Conservation (phyloP, 768 basidiomycete species). For the Panaeolus papilionaceus region DNA sequence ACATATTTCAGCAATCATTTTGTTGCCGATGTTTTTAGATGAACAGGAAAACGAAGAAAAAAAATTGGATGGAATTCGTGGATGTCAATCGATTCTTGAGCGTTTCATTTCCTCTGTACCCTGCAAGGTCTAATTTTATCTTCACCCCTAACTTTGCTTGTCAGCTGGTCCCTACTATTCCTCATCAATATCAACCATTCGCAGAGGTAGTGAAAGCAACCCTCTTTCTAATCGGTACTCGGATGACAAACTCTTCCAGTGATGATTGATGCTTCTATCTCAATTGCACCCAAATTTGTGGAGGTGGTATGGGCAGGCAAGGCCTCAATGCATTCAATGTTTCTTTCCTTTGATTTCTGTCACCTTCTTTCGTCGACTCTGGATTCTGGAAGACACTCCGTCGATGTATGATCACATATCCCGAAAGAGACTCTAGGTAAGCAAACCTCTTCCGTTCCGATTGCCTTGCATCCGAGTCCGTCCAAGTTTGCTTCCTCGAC, state of each 20-base stretch:
- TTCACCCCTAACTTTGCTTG: background rate
- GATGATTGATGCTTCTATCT: background rate
- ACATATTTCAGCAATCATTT: background rate
- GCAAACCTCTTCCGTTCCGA: slow-evolving; percentile 9
- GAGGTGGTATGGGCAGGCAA: background rate
- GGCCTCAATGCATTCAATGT: background rate
- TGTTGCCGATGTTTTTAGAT: background rate
- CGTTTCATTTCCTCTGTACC: background rate
- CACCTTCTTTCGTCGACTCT: background rate
- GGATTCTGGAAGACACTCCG: background rate
- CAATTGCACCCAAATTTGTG: background rate
- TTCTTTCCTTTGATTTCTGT: slow-evolving; percentile 7
- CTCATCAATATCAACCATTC: background rate
- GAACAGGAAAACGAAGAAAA: background rate
- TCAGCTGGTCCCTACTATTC: background rate
- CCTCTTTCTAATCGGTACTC: background rate
- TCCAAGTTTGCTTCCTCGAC: background rate
- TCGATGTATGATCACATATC: background rate
- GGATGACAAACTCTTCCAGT: background rate
- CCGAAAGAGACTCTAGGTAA: background rate
- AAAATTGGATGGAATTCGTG: background rate
- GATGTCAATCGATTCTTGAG: background rate
- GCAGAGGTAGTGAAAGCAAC: slow-evolving; percentile 1
- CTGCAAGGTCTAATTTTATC: slow-evolving; percentile 4
- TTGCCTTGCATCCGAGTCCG: background rate